Evolutionary conservation across 176 grass and related monocot species (phyloP), one percentile per base, ranked within the genome.

Genomic region (Calamus simplicifolius): DNA sequence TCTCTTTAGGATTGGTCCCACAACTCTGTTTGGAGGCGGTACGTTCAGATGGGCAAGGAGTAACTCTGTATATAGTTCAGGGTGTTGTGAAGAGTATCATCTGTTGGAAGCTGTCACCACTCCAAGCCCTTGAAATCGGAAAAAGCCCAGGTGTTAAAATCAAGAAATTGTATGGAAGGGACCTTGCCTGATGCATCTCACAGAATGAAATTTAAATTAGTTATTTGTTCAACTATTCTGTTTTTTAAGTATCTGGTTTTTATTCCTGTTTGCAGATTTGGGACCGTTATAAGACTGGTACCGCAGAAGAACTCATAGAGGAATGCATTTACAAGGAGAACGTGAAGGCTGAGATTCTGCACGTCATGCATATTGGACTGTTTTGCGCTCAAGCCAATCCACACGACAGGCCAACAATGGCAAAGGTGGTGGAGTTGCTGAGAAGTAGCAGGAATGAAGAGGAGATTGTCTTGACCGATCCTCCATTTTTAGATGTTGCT

Each of bases 401-500:
- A 23, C 61, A 43, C 2, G 81, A 89, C 26, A 81, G 81, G 59
- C 89, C 85, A 25, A 54, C 85, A 54, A 95, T 95, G 89, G 70
- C 71, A 0, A 88, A 95, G 67, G 89, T 88, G 49, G 81, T 95
- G 25, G 89, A 85, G 56, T 50, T 89, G 31, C 68, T 95, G 31
- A 82, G 89, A 77, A 95, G 57, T 29, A 77, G 57, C 17, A 73
- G 61, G 18, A 61, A 72, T 53, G 68, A 85, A 75, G 43, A 74
- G 25, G 61, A 85, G 53, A 43, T 95, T 48, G 29, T 89, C 18
- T 68, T 95, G 73, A 82, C 73, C 27, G 89, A 82, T 27, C 89
- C 89, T 63, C 89, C 85, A 16, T 95, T 89, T 79, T 69, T 85
- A 5, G 68, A 68, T 64, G 61, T 89, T 0, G 74, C 56, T 4